phyloP scores from a whole-genome alignment of 2,329 filamentous ascomycete genomes.

The Trichophyton mentagrophytes region DNA sequence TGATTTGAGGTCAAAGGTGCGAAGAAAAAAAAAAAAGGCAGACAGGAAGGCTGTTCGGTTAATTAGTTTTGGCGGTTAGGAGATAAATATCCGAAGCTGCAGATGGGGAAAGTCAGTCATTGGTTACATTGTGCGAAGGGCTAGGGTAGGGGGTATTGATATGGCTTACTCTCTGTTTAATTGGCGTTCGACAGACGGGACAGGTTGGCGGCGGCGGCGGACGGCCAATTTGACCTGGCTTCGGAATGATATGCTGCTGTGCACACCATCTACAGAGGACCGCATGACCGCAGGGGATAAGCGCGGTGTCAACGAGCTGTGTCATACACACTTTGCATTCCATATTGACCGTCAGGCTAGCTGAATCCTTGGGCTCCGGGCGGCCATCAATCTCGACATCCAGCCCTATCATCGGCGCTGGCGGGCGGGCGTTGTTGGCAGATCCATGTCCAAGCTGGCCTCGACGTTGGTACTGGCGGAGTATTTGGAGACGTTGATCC shows the following conservation, averaged over 20 bases:
- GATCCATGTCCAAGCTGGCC: neutral
- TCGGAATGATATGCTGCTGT: constrained; percentile 36
- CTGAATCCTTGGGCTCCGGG: constrained; percentile 36
- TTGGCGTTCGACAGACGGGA: constrained; percentile 20
- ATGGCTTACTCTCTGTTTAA: constrained; percentile 19
- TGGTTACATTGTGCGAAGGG: no score
- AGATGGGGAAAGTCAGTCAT: no score
- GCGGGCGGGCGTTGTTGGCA: neutral
- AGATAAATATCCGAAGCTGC: no score
- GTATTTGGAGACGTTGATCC: no score
- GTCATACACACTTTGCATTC: constrained; percentile 43
- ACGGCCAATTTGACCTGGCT: constrained; percentile 20
- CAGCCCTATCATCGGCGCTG: constrained; percentile 21
- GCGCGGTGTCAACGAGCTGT: constrained; percentile 40
- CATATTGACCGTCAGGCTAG: constrained; percentile 38
- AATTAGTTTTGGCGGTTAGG: no score
- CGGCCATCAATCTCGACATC: constrained; percentile 36
- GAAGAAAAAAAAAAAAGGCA: no score
- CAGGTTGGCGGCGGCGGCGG: constrained; percentile 12
- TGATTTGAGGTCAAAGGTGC: no score
- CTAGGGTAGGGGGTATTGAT: neutral
- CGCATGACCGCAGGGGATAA: constrained; percentile 43
- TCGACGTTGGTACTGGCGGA: neutral
- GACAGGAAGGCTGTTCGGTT: no score
- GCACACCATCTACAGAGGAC: constrained; percentile 45